These are phyloP conservation scores for Alternaria consortialis DNA, from an alignment of 2,329 filamentous ascomycete genomes.

Conservation along the genomic window DNA sequence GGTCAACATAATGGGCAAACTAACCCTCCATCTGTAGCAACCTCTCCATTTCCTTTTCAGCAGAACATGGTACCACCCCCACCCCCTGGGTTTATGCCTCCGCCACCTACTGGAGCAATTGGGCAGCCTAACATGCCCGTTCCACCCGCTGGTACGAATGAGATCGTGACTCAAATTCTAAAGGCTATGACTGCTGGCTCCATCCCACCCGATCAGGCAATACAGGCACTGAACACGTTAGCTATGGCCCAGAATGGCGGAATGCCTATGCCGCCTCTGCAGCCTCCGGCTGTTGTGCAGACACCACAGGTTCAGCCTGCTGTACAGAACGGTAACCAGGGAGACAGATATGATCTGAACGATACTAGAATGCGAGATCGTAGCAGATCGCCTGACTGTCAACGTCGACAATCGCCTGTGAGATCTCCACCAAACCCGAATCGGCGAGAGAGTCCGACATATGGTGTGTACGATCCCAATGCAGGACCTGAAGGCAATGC, in stretches of 20 bases:
- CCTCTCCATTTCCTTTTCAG: conserved; percentile 38
- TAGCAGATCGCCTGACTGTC: conserved; percentile 68
- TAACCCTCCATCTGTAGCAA: conserved; percentile 38
- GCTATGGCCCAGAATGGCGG: conserved; percentile 37
- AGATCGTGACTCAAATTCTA: conserved; percentile 44
- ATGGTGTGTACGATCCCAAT: conserved; percentile 76
- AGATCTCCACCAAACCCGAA: conserved; percentile 66
- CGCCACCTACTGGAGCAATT: conserved; percentile 34
- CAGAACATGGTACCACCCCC: conserved; percentile 44
- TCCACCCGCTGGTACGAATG: conserved; percentile 36
- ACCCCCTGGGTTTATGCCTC: conserved; percentile 45
- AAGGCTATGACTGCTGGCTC: conserved; percentile 46
- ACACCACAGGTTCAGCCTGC: conserved; percentile 26
- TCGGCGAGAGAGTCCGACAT: conserved; percentile 73
- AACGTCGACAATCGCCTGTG: conserved; percentile 67
- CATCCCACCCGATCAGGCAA: conserved; percentile 46
- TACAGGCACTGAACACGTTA: conserved; percentile 44
- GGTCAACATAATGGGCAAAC: conserved; percentile 41
- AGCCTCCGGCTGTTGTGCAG: conserved; percentile 26
- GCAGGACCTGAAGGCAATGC: conserved; percentile 63
- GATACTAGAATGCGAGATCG: conserved; percentile 49
- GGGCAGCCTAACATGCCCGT: conserved; percentile 36
- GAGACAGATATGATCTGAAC: conserved; percentile 42
- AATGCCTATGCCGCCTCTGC: conserved; percentile 39
- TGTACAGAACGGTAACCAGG: conserved; percentile 31